Evolutionary conservation across 2,329 filamentous ascomycete genomes (phyloP), one percentile per base, ranked within the genome.

Genomic region (Aspergillus ruber): DNA sequence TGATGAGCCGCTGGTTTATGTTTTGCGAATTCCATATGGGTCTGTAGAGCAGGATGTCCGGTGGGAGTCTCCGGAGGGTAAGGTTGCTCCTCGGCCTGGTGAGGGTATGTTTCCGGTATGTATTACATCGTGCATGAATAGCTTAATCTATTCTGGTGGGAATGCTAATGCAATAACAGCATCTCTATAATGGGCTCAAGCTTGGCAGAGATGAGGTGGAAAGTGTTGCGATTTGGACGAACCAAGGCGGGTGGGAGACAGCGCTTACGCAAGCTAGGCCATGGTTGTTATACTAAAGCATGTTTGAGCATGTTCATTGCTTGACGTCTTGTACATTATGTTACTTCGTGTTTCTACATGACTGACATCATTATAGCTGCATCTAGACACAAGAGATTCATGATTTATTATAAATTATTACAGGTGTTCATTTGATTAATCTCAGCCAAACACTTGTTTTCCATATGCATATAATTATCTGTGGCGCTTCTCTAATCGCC

Each of bases 31-130:
- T 41, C 58, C 60, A 10, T 69, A 66, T 49, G 51, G 52, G 2
- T 39, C 47, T 7, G 56, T 69, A 17, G 50, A 56, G 17, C 47
- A 53, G 20, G 49, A 67, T 46, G 59, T 69, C 39, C 58, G 58
- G 3, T 71, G 67, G 65, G 68, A 71, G 46, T 60, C 59, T 23
- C 67, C 67, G 2, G 67, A 70, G 47, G 65, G 57, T 4, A 63
- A 59, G 36, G 63, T 63, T 46, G 65, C 64, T 7, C 61, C 65
- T 38, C 57, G 68, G 42, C 64, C 64, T 9, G 58, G 57, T 13
- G 66, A 70, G 50, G 68, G 68, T 8, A 56, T 70, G 49, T 71
- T 71, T 51, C 68, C 68, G 18, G 66, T 69, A 53, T 56, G 66
- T 55, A n/a, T 20, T 44, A 13, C 12, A 29, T 5, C 7, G 25